A percentile compares a stretch with the other conserved stretches of the same genome.
Evolutionary conservation across 2,329 filamentous ascomycete species (phyloP).

Genomic region (Spiromastix sp.): DNA sequence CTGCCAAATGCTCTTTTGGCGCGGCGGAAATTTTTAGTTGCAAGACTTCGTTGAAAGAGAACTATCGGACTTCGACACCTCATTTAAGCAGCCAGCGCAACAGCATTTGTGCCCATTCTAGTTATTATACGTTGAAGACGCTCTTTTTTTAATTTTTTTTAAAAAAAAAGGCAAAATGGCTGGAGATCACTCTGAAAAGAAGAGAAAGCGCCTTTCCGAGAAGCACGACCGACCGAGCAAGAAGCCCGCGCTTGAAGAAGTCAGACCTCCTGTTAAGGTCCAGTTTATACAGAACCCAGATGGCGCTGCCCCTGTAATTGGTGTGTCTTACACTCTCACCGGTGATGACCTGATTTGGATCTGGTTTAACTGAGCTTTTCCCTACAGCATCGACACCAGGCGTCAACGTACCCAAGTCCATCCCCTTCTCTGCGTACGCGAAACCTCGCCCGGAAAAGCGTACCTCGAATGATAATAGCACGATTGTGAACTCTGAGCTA

Average conservation of each 20-base stretch:
- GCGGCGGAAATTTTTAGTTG: too few relatives aligned
- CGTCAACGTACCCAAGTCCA: constrained; percentile 16
- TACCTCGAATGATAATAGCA: constrained; percentile 23
- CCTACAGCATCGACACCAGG: constrained; percentile 18
- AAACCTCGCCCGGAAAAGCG: constrained; percentile 34
- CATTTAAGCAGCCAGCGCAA: too few relatives aligned
- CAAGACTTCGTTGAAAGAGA: too few relatives aligned
- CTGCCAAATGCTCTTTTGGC: too few relatives aligned
- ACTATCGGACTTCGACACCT: too few relatives aligned
- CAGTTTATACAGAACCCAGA: constrained; percentile 38
- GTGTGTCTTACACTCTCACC: constrained; percentile 24
- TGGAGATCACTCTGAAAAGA: constrained; percentile 32
- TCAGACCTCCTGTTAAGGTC: constrained; percentile 32
- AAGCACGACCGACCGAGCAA: constrained; percentile 37
- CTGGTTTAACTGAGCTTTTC: neutral
- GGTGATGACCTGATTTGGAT: neutral
- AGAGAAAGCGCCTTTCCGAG: constrained; percentile 40
- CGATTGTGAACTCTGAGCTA: constrained; percentile 37
- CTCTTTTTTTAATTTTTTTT: too few relatives aligned
- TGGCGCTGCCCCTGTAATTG: constrained; percentile 39
- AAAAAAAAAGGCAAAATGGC: constrained; percentile 18
- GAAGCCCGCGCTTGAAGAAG: constrained; percentile 33
- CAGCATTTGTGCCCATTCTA: too few relatives aligned
- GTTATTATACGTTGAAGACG: too few relatives aligned
- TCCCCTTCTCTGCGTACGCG: constrained; percentile 34